A percentile compares a stretch with the other conserved stretches of the same genome.
These are phyloP conservation scores for Termitomyces eurrhizus DNA, from an alignment of 768 basidiomycete species.

Conservation along the genomic window DNA sequence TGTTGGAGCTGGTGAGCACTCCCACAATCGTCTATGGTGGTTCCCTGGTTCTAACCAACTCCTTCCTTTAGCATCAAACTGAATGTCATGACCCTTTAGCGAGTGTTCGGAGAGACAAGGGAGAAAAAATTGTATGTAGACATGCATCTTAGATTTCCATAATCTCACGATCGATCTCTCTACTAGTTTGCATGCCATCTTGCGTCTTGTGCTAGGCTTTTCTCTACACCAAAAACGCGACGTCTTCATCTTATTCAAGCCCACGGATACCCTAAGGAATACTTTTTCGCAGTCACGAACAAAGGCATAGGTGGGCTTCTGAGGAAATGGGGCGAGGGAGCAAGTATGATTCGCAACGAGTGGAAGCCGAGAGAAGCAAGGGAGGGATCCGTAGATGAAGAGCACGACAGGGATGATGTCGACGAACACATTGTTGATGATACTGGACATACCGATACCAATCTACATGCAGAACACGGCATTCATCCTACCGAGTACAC, in stretches of 20 bases:
- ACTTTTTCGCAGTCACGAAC: constrained; percentile 89
- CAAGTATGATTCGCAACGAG: constrained; percentile 66
- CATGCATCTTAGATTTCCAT: background rate
- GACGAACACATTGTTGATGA: constrained; percentile 21
- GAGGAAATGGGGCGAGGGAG: constrained; percentile 80
- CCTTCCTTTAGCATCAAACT: constrained; percentile 58
- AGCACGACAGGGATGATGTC: constrained; percentile 19
- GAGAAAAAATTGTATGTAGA: constrained; percentile 76
- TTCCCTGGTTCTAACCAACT: constrained; percentile 1
- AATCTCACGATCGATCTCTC: background rate
- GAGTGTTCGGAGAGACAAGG: constrained; percentile 69
- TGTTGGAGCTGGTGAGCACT: constrained; percentile 72
- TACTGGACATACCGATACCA: constrained; percentile 18
- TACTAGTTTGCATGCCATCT: constrained; percentile 77
- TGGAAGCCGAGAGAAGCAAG: constrained; percentile 51
- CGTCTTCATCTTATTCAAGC: constrained; percentile 78
- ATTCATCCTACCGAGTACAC: constrained; percentile 9
- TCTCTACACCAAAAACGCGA: constrained; percentile 70
- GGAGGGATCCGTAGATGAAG: constrained; percentile 21
- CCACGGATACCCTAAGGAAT: constrained; percentile 85
- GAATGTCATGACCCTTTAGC: constrained; percentile 89
- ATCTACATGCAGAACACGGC: background rate
- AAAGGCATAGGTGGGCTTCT: constrained; percentile 83
- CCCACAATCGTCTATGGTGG: background rate
- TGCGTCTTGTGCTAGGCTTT: constrained; percentile 50